These are phyloP conservation scores for Cenococcum geophilum DNA, from an alignment of 495 filamentous ascomycete species.

Conservation along the genomic window DNA sequence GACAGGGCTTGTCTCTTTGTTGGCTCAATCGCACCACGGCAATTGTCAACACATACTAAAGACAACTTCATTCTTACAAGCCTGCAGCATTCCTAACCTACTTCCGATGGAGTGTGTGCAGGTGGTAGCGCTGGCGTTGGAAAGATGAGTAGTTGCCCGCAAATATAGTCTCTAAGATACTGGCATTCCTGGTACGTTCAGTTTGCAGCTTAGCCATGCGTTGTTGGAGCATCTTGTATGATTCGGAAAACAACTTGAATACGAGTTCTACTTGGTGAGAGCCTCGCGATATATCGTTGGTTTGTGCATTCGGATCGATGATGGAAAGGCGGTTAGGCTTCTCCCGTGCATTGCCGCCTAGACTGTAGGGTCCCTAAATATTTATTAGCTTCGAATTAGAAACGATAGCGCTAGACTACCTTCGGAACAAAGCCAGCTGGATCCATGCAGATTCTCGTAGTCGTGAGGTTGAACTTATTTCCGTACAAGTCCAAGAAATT, in stretches of 20 bases:
- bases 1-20: background rate
- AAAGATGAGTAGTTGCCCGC: constrained; percentile 39
- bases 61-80: background rate
- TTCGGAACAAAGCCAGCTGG: constrained; percentile 67
- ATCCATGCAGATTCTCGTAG: constrained; percentile 64
- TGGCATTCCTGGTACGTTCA: constrained; percentile 19
- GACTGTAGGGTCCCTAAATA: constrained; percentile 4
- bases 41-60: background rate
- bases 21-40: background rate
- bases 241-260: constrained; percentile 55
- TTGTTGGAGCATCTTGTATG: constrained; percentile 50
- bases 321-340: constrained; percentile 59
- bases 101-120: background rate
- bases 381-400: constrained; percentile 2
- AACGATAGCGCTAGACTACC: constrained; percentile 46
- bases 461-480: constrained; percentile 60
- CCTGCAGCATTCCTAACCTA: no score
- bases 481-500: constrained; percentile 88
- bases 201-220: constrained; percentile 59
- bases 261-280: constrained; percentile 60
- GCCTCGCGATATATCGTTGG: constrained; percentile 82
- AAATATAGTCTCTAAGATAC: constrained; percentile 34
- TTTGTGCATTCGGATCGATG: constrained; percentile 76
- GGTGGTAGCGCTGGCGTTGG: constrained; percentile 28
- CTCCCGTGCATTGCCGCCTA: constrained; percentile 34